Conservation (phyloP, 163 green algal species). For the Prototheca wickerhamii region DNA sequence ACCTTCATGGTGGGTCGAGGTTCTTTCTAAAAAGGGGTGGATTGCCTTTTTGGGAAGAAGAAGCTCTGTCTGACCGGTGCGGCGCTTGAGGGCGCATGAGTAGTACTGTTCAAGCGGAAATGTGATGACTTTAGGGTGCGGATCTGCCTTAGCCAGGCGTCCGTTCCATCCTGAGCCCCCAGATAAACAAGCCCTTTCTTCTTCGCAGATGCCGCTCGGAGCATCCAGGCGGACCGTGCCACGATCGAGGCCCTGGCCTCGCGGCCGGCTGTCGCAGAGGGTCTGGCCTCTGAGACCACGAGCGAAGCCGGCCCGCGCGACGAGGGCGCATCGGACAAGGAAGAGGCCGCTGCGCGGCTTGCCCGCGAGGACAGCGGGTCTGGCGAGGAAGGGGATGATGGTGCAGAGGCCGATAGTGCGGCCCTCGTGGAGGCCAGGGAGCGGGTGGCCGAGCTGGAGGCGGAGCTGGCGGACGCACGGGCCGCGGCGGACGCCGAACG, state of each 20-base stretch:
- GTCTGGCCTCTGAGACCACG: too few relatives aligned
- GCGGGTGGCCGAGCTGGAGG: neutral
- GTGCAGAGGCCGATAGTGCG: neutral
- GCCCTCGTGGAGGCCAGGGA: neutral
- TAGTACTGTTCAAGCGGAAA: too few relatives aligned
- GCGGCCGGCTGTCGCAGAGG: constrained; percentile 1
- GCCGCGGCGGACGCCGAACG: neutral
- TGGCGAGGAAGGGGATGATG: neutral
- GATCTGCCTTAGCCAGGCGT: too few relatives aligned
- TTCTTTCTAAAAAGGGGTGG: neutral
- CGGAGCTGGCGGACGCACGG: neutral
- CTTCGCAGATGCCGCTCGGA: constrained; percentile 12
- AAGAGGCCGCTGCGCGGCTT: too few relatives aligned
- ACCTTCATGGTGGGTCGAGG: constrained; percentile 18
- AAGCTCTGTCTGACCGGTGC: too few relatives aligned
- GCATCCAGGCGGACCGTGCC: constrained; percentile 15
- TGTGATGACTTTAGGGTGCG: too few relatives aligned
- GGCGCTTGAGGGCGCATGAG: too few relatives aligned
- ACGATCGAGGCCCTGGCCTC: constrained; percentile 13
- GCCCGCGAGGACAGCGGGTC: neutral
- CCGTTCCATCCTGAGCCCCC: too few relatives aligned
- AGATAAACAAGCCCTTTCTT: too few relatives aligned
- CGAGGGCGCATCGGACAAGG: too few relatives aligned
- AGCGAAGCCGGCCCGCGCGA: too few relatives aligned
- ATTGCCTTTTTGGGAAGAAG: too few relatives aligned